These are phyloP conservation scores for Huntiella omanensis DNA, from an alignment of 2,329 filamentous ascomycete species.

Conservation along the genomic window DNA sequence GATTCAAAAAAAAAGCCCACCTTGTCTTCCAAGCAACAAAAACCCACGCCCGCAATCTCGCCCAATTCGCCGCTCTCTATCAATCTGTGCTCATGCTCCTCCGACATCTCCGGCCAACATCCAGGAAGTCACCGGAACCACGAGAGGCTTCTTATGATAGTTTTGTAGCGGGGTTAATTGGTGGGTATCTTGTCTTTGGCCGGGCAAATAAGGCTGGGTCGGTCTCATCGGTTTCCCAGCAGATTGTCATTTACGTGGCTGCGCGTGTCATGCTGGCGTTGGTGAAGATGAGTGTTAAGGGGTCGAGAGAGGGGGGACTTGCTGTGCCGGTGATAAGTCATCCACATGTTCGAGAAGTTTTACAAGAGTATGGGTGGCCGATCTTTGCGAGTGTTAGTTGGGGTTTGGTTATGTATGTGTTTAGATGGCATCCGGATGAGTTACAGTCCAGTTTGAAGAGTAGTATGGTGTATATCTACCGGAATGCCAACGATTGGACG, in stretches of 20 bases:
- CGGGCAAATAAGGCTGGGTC: constrained; percentile 42
- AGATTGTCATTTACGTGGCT: constrained; percentile 97
- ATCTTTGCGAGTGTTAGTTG: constrained; percentile 81
- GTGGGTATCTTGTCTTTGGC: constrained; percentile 88
- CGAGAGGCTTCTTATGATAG: constrained; percentile 53
- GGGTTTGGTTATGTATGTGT: constrained; percentile 90
- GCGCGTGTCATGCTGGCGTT: constrained; percentile 73
- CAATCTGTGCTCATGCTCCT: constrained; percentile 65
- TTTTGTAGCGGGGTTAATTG: constrained; percentile 70
- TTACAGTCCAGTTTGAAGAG: constrained; percentile 79
- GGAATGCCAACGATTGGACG: constrained; percentile 78
- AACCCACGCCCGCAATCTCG: constrained; percentile 81
- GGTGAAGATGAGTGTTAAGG: constrained; percentile 54
- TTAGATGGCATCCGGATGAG: constrained; percentile 77
- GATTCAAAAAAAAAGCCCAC: constrained; percentile 53
- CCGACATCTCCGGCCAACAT: constrained; percentile 37
- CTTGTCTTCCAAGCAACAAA: constrained; percentile 73
- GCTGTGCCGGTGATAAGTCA: constrained; percentile 28
- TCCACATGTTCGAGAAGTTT: constrained; percentile 22
- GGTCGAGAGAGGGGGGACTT: constrained; percentile 29
- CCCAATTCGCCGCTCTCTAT: constrained; percentile 79
- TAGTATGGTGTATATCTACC: constrained; percentile 96
- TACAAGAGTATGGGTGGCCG: constrained; percentile 67
- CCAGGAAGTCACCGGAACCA: constrained; percentile 26
- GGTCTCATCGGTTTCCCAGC: constrained; percentile 71